Conservation (phyloP, 2,329 filamentous ascomycete genomes). For the Elsinoe fawcettii region DNA sequence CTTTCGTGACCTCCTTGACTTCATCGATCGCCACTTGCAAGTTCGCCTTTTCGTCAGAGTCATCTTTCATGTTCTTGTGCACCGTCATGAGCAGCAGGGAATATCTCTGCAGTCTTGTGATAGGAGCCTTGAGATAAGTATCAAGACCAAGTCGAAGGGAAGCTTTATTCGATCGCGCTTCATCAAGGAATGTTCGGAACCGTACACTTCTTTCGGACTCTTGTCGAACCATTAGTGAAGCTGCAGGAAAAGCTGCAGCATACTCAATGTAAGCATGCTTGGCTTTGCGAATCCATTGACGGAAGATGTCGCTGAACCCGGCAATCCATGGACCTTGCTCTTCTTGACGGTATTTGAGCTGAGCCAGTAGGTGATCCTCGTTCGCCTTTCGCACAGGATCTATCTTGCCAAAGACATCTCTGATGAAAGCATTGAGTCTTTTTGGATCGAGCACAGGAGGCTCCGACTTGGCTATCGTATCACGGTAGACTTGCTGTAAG, state of each 20-base stretch:
- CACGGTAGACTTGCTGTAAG: constrained; percentile 74
- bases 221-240: constrained; percentile 72
- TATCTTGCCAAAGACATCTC: constrained; percentile 81
- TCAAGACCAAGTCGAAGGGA: constrained; percentile 86
- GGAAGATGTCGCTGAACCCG: constrained; percentile 93
- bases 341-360: constrained; percentile 92
- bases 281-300: constrained; percentile 96
- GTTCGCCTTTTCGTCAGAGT: constrained; percentile 85
- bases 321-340: constrained; percentile 92
- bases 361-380: constrained; percentile 82
- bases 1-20: constrained; percentile 78
- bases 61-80: constrained; percentile 70
- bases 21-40: constrained; percentile 79
- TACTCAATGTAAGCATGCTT: constrained; percentile 85
- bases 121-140: constrained; percentile 85
- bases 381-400: constrained; percentile 85
- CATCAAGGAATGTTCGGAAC: constrained; percentile 79
- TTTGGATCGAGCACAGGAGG: constrained; percentile 75
- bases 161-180: constrained; percentile 66
- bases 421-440: constrained; percentile 69
- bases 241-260: constrained; percentile 76
- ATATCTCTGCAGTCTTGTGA: constrained; percentile 87
- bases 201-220: constrained; percentile 78
- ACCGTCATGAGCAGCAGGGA: constrained; percentile 75
- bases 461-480: constrained; percentile 63